These are phyloP conservation scores for Myxozyma monticola DNA, from an alignment of 805 yeast species.

Conservation along the genomic window DNA sequence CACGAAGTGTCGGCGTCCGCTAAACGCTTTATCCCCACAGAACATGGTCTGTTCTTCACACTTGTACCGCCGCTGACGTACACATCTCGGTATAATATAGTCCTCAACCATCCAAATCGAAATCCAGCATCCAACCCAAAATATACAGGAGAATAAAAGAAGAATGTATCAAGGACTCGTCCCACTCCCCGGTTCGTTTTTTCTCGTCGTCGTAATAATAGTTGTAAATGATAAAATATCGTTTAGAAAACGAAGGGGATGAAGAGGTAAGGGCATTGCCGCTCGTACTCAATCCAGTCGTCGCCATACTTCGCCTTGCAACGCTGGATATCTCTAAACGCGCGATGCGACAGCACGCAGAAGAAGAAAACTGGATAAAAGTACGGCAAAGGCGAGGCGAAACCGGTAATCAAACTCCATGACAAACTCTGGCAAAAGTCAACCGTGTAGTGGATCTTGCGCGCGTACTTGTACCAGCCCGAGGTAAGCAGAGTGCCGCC, in stretches of 20 bases:
- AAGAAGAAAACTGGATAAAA: slow-evolving; percentile 92
- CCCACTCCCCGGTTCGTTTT: too few relatives aligned
- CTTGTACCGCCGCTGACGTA: too few relatives aligned
- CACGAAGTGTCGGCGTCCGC: too few relatives aligned
- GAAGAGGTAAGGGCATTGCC: slow-evolving; percentile 87
- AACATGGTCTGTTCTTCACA: too few relatives aligned
- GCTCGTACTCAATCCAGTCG: slow-evolving; percentile 86
- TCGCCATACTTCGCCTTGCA: slow-evolving; percentile 86
- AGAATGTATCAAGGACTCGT: too few relatives aligned
- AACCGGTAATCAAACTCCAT: slow-evolving; percentile 93
- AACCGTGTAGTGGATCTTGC: slow-evolving; percentile 94
- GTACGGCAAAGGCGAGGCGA: slow-evolving; percentile 87
- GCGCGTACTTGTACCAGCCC: slow-evolving; percentile 93
- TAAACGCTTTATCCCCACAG: too few relatives aligned
- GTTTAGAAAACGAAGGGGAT: slow-evolving; percentile 56
- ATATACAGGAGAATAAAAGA: too few relatives aligned
- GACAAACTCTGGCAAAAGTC: slow-evolving; percentile 84
- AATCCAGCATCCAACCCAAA: too few relatives aligned
- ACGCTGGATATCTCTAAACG: slow-evolving; percentile 80
- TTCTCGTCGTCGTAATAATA: too few relatives aligned
- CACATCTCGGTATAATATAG: too few relatives aligned
- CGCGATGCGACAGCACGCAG: slow-evolving; percentile 83
- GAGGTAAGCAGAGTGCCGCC: slow-evolving; percentile 85
- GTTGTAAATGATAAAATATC: too few relatives aligned
- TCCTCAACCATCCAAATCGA: too few relatives aligned